phyloP scores from a whole-genome alignment of 352 stramenopile genomes.

The Pseudoperonospora humuli region DNA sequence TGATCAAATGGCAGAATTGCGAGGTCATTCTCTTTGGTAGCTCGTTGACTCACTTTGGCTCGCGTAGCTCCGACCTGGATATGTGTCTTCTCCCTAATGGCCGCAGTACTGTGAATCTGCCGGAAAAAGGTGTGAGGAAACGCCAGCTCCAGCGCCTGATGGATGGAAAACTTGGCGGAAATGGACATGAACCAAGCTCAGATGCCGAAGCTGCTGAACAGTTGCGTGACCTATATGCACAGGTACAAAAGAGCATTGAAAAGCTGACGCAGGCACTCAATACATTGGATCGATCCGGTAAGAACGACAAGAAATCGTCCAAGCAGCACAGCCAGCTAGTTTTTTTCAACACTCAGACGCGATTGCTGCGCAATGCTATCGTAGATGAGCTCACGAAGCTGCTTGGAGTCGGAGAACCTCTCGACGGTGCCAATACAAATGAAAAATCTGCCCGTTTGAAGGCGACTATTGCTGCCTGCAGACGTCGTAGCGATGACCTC shows the following conservation, averaged over 20 bases:
- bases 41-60: slow-evolving; percentile 69
- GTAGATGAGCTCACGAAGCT: slow-evolving; percentile 15
- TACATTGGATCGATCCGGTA: slow-evolving; percentile 19
- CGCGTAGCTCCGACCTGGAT: slow-evolving; percentile 64
- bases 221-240: slow-evolving; percentile 32
- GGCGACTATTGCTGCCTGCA: slow-evolving; percentile 29
- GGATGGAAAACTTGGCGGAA: slow-evolving; percentile 13
- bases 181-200: slow-evolving; percentile 7
- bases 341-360: slow-evolving; percentile 39
- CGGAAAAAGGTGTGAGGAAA: slow-evolving; percentile 24
- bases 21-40: slow-evolving; percentile 66
- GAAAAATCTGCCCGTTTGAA: slow-evolving; percentile 24
- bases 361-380: slow-evolving; percentile 28
- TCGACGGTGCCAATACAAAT: slow-evolving; percentile 3
- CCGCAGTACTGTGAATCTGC: slow-evolving; percentile 5
- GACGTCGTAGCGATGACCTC: slow-evolving; percentile 36
- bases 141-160: slow-evolving; percentile 42
- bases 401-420: slow-evolving; percentile 1
- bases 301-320: slow-evolving; percentile 20
- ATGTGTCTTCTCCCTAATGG: slow-evolving; percentile 50
- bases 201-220: slow-evolving; percentile 14
- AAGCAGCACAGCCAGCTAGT: slow-evolving; percentile 33
- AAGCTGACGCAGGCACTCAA: slow-evolving; percentile 38
- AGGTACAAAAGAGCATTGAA: slow-evolving; percentile 42
- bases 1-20: slow-evolving; percentile 42